A percentile compares a stretch with the other conserved stretches of the same genome.
Conservation (phyloP, 2,329 filamentous ascomycete species). For the Canariomyces notabilis region DNA sequence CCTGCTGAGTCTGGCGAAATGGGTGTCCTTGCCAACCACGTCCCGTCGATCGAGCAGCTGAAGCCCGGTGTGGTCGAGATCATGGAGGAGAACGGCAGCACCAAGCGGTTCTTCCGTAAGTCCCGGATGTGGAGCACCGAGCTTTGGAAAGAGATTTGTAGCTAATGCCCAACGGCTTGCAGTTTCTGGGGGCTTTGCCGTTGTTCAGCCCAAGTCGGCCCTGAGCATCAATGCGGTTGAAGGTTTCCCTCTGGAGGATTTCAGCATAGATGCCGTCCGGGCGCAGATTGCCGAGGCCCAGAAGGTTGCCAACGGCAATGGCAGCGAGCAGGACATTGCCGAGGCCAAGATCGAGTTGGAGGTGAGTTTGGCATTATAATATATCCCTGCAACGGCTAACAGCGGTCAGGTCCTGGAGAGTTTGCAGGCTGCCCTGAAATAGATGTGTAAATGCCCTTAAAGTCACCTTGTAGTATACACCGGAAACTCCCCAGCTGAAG, state of each 20-base stretch:
- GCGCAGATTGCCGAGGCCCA: conserved; percentile 91
- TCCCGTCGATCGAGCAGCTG: conserved; percentile 97
- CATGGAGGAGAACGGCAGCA: conserved; percentile 81
- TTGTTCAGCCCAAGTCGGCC: conserved; percentile 89
- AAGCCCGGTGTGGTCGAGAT: conserved; percentile 95
- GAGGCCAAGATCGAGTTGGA: conserved; percentile 99
- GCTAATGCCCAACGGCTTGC: conserved; percentile 15
- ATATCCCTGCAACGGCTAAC: conserved; percentile 33
- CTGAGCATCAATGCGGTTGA: conserved; percentile 99
- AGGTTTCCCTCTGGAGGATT: conserved; percentile 90
- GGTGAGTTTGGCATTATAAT: conserved; percentile 48
- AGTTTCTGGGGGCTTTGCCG: conserved; percentile 97
- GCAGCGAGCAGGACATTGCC: conserved; percentile 94
- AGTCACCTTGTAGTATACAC: conserved; percentile 31
- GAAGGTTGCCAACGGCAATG: conserved; percentile 85
- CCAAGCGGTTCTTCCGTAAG: conserved; percentile 99
- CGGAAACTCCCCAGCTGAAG: conserved; percentile 25
- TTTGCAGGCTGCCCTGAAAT: conserved; percentile 76
- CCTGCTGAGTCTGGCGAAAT: conserved; percentile 97
- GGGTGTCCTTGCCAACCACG: conserved; percentile 99
- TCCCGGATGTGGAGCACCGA: conserved; percentile 28
- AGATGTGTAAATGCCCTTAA: conserved; percentile 46
- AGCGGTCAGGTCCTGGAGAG: conserved; percentile 68
- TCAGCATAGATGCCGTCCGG: conserved; percentile 84
- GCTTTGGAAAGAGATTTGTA: no score